Percentiles rank a stretch among this genome's conserved stretches.
Conservation (phyloP, 164 flowering plant genomes). For the Sextonia rubra region DNA sequence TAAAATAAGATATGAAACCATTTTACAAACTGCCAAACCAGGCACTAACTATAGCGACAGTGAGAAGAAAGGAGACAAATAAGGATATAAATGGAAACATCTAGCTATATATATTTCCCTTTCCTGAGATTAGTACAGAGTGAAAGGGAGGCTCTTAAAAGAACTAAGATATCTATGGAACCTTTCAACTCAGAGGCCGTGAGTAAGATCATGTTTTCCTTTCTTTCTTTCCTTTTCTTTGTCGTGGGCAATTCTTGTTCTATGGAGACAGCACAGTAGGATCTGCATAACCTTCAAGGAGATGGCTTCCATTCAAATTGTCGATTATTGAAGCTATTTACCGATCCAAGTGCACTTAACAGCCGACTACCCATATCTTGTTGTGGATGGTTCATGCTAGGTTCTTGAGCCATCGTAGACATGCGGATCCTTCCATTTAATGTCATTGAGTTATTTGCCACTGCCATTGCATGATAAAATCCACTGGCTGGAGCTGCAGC, state of each 20-base stretch:
- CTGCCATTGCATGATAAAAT: slow-evolving; percentile 53
- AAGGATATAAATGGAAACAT: neutral
- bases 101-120: neutral
- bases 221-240: too few relatives aligned
- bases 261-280: too few relatives aligned
- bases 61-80: neutral
- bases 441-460: slow-evolving; percentile 45
- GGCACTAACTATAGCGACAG: neutral
- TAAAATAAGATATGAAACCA: neutral
- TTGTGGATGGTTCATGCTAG: slow-evolving; percentile 53
- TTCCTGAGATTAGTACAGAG: neutral
- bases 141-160: neutral
- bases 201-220: too few relatives aligned
- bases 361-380: slow-evolving; percentile 70
- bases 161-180: too few relatives aligned
- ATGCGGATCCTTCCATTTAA: slow-evolving; percentile 72
- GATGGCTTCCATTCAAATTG: slow-evolving; percentile 88
- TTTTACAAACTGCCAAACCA: neutral
- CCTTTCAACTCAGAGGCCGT: too few relatives aligned
- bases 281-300: slow-evolving; percentile 25
- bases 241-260: too few relatives aligned
- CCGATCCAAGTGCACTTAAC: slow-evolving; percentile 70
- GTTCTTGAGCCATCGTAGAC: slow-evolving; percentile 44
- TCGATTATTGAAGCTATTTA: slow-evolving; percentile 69
- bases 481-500: slow-evolving; percentile 40